These are phyloP conservation scores for Mortierella antarctica DNA, from an alignment of 192 early-diverging fungal genomes.

Conservation along the genomic window DNA sequence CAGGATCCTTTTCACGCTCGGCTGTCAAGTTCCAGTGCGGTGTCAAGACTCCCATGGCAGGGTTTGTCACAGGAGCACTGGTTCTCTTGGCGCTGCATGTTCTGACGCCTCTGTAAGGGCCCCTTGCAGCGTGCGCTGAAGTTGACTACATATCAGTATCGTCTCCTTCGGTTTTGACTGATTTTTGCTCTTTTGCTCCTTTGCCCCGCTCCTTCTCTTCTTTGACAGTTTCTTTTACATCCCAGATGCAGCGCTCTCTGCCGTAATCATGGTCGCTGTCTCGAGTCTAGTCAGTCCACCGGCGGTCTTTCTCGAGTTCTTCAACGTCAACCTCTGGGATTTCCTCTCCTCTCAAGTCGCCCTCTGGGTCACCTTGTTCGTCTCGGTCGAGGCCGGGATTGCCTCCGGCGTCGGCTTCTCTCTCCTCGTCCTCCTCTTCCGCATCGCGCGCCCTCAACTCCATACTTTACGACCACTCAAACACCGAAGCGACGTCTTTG, in stretches of 20 bases:
- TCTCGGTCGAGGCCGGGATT: constrained; percentile 72
- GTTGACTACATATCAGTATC: background rate
- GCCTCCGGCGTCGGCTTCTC: constrained; percentile 78
- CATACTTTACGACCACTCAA: constrained; percentile 39
- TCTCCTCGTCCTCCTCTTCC: constrained; percentile 74
- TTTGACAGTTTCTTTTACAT: constrained; percentile 77
- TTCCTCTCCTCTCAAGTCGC: constrained; percentile 22
- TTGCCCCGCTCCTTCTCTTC: constrained; percentile 60
- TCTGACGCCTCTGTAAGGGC: constrained; percentile 68
- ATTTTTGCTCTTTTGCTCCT: constrained; percentile 83
- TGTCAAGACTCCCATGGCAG: constrained; percentile 79
- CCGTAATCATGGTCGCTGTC: constrained; percentile 24
- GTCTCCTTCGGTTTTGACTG: background rate
- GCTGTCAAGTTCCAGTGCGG: constrained; percentile 90
- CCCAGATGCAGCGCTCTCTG: constrained; percentile 74
- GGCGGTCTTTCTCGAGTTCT: constrained; percentile 12
- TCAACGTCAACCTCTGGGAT: constrained; percentile 26
- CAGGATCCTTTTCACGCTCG: constrained; percentile 91
- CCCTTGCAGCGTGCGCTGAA: background rate
- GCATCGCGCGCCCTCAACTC: constrained; percentile 73
- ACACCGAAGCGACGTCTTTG: constrained; percentile 34
- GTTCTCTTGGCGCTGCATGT: constrained; percentile 84
- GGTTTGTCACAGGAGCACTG: constrained; percentile 77
- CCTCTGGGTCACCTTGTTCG: constrained; percentile 67
- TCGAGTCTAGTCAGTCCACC: constrained; percentile 21